A percentile compares a stretch with the other conserved stretches of the same genome.
phyloP scores from a whole-genome alignment of 331 rosid genomes.

The Malus hybrid region DNA sequence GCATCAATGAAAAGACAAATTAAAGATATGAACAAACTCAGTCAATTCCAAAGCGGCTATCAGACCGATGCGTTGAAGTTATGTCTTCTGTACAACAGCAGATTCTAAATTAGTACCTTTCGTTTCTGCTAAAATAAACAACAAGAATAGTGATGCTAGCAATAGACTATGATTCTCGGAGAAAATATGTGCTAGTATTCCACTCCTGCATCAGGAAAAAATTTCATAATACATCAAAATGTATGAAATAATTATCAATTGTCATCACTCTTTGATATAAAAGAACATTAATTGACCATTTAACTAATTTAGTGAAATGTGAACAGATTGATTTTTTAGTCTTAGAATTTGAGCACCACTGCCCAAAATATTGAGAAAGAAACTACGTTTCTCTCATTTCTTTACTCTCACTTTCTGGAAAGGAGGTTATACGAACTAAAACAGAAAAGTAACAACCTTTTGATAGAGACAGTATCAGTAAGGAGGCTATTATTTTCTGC shows the following conservation, averaged over 20 bases:
- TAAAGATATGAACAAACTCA: not conserved
- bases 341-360: not conserved
- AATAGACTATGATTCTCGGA: conserved; percentile 42
- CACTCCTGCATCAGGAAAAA: conserved; percentile 44
- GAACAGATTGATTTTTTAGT: not conserved
- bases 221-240: not conserved
- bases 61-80: not conserved
- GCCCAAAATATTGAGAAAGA: not conserved
- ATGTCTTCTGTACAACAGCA: not conserved
- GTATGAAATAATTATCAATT: not conserved
- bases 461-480: conserved; percentile 15
- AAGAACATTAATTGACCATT: conserved; percentile 13
- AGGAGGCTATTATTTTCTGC: conserved; percentile 21
- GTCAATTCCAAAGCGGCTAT: not conserved
- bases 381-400: not conserved
- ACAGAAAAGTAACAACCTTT: conserved; percentile 38
- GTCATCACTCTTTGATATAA: conserved; percentile 2
- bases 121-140: conserved; percentile 53
- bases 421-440: not conserved
- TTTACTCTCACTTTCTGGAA: not conserved
- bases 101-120: conserved; percentile 42
- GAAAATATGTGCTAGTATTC: conserved; percentile 43
- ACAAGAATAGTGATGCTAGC: conserved; percentile 50
- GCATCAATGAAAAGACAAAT: conserved; percentile 10
- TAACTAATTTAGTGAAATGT: conserved; percentile 1